Evolutionary conservation across 1,139 yeast genomes (phyloP).

Genomic region (Kodamaea fungicola): DNA sequence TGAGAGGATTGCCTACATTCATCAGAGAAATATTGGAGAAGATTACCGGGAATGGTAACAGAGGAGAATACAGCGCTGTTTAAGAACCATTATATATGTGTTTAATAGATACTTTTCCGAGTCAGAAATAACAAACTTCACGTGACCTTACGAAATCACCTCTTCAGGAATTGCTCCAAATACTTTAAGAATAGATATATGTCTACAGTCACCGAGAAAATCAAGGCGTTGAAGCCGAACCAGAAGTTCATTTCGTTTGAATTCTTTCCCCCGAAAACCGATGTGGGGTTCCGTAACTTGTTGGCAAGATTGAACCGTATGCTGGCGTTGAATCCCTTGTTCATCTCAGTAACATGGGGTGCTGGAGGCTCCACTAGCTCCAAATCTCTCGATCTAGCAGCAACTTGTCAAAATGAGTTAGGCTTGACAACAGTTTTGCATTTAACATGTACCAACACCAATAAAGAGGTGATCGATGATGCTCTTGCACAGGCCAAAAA

Average conservation of each 20-base stretch:
- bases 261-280: conserved; percentile 96
- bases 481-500: conserved; percentile 73
- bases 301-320: conserved; percentile 84
- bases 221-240: conserved; percentile 45
- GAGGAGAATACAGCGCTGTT: conserved; percentile 93
- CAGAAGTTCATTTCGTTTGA: conserved; percentile 80
- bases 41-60: conserved; percentile 60
- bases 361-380: conserved; percentile 95
- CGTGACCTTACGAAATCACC: conserved; percentile 7
- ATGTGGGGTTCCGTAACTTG: conserved; percentile 77
- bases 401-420: conserved; percentile 69
- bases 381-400: conserved; percentile 80
- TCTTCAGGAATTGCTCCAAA: not conserved
- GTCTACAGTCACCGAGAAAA: conserved; percentile 54
- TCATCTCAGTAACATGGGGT: conserved; percentile 96
- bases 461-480: conserved; percentile 67
- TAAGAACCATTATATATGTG: conserved; percentile 20
- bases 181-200: conserved; percentile 5
- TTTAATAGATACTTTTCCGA: not conserved
- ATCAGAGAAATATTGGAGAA: conserved; percentile 65
- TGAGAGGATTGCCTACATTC: conserved; percentile 68
- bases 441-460: conserved; percentile 93
- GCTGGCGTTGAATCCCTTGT: conserved; percentile 83
- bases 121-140: conserved; percentile 2
- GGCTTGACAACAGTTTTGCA: conserved; percentile 89